These are phyloP conservation scores for Lentinula guzmanii DNA, from an alignment of 768 basidiomycete species.

Conservation along the genomic window DNA sequence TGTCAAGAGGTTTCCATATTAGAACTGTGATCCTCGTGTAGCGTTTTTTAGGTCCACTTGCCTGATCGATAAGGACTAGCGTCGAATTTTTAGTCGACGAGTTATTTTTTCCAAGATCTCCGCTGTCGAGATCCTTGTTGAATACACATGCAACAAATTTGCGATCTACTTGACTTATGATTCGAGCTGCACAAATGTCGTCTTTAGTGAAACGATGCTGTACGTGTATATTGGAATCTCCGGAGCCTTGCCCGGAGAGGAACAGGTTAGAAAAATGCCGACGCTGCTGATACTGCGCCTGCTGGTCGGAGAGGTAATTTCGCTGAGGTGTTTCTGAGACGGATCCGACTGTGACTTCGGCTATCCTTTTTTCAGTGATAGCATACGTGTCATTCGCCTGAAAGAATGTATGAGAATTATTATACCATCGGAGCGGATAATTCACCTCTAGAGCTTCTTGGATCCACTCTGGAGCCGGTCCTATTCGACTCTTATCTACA, in stretches of 20 bases:
- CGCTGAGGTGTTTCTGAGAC: not conserved
- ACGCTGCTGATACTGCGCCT: not conserved
- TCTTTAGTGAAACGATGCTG: conserved; percentile 37
- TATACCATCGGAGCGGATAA: not conserved
- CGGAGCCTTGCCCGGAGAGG: not conserved
- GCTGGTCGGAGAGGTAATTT: not conserved
- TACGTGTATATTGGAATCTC: not conserved
- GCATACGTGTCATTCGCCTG: conserved; percentile 57
- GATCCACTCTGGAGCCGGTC: conserved; percentile 55
- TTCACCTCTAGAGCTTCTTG: conserved; percentile 49
- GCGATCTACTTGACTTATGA: conserved; percentile 81
- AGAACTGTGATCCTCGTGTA: conserved; percentile 8
- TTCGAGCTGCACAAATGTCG: conserved; percentile 48
- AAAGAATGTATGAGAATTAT: not conserved
- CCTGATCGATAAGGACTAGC: conserved; percentile 78
- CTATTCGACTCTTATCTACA: not conserved
- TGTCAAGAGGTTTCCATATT: conserved; percentile 22
- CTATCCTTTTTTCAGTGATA: conserved; percentile 25
- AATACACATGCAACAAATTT: conserved; percentile 86
- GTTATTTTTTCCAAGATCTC: conserved; percentile 7
- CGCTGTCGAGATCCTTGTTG: conserved; percentile 16
- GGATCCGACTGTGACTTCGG: conserved; percentile 2
- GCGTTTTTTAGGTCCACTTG: not conserved
- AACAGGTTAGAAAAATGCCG: not conserved
- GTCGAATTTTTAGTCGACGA: conserved; percentile 10